Percentiles rank a stretch among this genome's conserved stretches.
Conservation (phyloP, 1,284 basidiomycete species). For the Polyporus tsugae region DNA sequence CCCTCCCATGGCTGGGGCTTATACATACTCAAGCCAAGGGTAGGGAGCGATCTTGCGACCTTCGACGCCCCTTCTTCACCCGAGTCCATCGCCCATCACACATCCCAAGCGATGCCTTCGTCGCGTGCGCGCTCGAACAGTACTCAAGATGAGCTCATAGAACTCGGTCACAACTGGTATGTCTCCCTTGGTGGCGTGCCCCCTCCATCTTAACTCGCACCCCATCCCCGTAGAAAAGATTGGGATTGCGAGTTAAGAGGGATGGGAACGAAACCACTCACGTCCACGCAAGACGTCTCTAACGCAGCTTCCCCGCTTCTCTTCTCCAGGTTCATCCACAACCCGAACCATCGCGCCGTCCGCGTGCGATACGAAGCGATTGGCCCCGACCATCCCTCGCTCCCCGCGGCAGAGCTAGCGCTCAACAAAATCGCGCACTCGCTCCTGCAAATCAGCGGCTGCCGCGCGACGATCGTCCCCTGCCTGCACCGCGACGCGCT, state of each 20-base stretch:
- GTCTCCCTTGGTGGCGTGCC: neutral
- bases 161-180: slow-evolving; percentile 31
- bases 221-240: neutral
- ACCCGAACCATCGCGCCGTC: slow-evolving; percentile 28
- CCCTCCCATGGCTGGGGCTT: slow-evolving; percentile 2
- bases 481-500: slow-evolving; percentile 24
- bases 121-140: slow-evolving; percentile 20
- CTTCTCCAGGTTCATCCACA: slow-evolving; percentile 32
- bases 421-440: slow-evolving; percentile 25
- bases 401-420: slow-evolving; percentile 24
- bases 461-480: slow-evolving; percentile 28
- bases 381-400: slow-evolving; percentile 22
- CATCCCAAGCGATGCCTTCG: slow-evolving; percentile 9
- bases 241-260: neutral
- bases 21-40: slow-evolving; percentile 4
- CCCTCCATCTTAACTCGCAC: neutral
- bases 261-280: neutral
- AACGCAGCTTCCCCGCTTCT: neutral
- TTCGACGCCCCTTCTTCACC: neutral
- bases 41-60: neutral
- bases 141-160: slow-evolving; percentile 27
- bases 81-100: slow-evolving; percentile 3
- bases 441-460: slow-evolving; percentile 21
- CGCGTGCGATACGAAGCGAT: slow-evolving; percentile 31
- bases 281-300: neutral